These are phyloP conservation scores for Anethum foeniculum DNA, from an alignment of 140 eudicot genomes.

Conservation along the genomic window DNA sequence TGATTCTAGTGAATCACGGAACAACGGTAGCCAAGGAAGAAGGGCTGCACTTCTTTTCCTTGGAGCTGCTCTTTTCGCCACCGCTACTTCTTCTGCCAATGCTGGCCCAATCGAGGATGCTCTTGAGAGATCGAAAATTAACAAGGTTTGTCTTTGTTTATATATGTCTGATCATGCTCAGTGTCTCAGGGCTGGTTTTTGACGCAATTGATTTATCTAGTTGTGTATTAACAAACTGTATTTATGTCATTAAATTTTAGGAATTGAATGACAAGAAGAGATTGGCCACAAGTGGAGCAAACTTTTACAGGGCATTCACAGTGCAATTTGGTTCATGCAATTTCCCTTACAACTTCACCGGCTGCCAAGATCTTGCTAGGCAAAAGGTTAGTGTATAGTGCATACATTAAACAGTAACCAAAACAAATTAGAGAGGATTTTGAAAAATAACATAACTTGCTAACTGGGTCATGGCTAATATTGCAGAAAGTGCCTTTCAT, in stretches of 20 bases:
- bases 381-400: conserved; percentile 44
- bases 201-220: neutral
- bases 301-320: conserved; percentile 84
- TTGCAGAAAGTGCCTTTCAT: conserved; percentile 95
- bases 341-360: conserved; percentile 98
- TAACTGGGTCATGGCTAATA: conserved; percentile 3
- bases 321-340: conserved; percentile 94
- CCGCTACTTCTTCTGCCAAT: conserved; percentile 58
- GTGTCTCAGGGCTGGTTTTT: neutral
- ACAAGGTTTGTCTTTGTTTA: conserved; percentile 50
- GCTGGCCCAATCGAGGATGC: conserved; percentile 80
- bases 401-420: neutral
- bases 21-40: conserved; percentile 37
- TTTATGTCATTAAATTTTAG: conserved; percentile 18
- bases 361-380: conserved; percentile 99
- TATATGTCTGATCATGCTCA: neutral
- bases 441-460: neutral
- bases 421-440: neutral
- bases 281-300: conserved; percentile 95
- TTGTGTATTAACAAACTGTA: neutral
- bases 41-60: conserved; percentile 70
- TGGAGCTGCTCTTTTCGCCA: conserved; percentile 75
- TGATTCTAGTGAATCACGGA: conserved; percentile 1
- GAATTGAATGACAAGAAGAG: conserved; percentile 95
- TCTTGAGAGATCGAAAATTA: conserved; percentile 78